Conservation (phyloP, 768 basidiomycete genomes). For the Amanita molliuscula region DNA sequence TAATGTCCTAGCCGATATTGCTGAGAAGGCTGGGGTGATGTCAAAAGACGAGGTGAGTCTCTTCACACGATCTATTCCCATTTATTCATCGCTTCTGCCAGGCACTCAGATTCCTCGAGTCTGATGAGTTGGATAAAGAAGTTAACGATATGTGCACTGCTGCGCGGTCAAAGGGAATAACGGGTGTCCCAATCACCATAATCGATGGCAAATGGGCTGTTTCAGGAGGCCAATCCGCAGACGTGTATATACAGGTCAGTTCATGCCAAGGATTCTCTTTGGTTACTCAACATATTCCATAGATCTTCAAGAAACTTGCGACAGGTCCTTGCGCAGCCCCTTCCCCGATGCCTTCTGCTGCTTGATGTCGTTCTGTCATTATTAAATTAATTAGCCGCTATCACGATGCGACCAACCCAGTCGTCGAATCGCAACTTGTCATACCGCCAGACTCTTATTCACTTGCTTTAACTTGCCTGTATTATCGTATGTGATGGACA, state of each 20-base stretch:
- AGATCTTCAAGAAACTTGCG: slow-evolving; percentile 43
- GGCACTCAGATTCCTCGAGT: slow-evolving; percentile 55
- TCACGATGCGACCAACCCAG: not conserved
- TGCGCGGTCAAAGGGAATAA: slow-evolving; percentile 57
- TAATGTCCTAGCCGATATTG: slow-evolving; percentile 47
- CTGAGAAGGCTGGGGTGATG: slow-evolving; percentile 48
- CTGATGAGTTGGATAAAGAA: slow-evolving; percentile 55
- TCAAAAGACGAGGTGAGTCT: slow-evolving; percentile 44
- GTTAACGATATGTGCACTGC: slow-evolving; percentile 52
- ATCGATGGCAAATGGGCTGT: slow-evolving; percentile 74
- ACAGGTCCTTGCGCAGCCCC: slow-evolving; percentile 22
- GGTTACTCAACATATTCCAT: not conserved
- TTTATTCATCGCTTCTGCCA: slow-evolving; percentile 16
- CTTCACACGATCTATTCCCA: not conserved
- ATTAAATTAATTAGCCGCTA: not conserved
- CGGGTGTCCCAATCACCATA: slow-evolving; percentile 72
- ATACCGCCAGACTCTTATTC: not conserved
- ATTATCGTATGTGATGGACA: not conserved
- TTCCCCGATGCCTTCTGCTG: slow-evolving; percentile 22
- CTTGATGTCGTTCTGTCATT: slow-evolving; percentile 11
- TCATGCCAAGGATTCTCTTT: not conserved
- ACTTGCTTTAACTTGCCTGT: not conserved
- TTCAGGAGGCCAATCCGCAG: slow-evolving; percentile 62
- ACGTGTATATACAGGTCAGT: slow-evolving; percentile 58
- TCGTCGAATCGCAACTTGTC: not conserved